phyloP scores from a whole-genome alignment of 1,284 basidiomycete genomes.

The Ceratobasidium papillatum region DNA sequence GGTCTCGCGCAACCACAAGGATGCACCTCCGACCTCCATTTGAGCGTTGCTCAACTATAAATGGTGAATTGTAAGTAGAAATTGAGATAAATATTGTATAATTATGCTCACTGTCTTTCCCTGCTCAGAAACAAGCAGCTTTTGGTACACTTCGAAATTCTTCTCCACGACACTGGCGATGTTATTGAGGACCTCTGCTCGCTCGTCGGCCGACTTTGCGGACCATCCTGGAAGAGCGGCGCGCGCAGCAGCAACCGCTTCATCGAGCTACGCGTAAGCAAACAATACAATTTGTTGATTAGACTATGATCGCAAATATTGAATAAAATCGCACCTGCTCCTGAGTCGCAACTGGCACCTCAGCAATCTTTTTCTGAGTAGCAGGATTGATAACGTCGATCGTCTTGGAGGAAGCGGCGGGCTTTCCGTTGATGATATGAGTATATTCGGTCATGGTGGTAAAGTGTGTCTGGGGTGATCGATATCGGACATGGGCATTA shows the following conservation, averaged over 20 bases:
- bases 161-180: conserved; percentile 25
- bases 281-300: not conserved
- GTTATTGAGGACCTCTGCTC: conserved; percentile 17
- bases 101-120: conserved; percentile 13
- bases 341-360: conserved; percentile 29
- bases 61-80: not conserved
- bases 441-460: conserved; percentile 32
- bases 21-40: conserved; percentile 2
- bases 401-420: conserved; percentile 18
- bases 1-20: conserved; percentile 27
- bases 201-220: conserved; percentile 27
- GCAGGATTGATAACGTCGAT: conserved; percentile 36
- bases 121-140: conserved; percentile 11
- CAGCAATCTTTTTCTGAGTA: conserved; percentile 11
- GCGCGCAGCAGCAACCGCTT: conserved; percentile 33
- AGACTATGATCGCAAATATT: not conserved
- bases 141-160: conserved; percentile 22
- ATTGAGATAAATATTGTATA: not conserved
- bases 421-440: conserved; percentile 38
- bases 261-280: conserved; percentile 16
- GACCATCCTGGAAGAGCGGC: conserved; percentile 26
- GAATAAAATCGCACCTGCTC: conserved; percentile 5
- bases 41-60: not conserved
- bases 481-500: not conserved
- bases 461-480: not conserved